Conservation (phyloP, 306 rosid genomes). For the Hippophae rhamnoides region DNA sequence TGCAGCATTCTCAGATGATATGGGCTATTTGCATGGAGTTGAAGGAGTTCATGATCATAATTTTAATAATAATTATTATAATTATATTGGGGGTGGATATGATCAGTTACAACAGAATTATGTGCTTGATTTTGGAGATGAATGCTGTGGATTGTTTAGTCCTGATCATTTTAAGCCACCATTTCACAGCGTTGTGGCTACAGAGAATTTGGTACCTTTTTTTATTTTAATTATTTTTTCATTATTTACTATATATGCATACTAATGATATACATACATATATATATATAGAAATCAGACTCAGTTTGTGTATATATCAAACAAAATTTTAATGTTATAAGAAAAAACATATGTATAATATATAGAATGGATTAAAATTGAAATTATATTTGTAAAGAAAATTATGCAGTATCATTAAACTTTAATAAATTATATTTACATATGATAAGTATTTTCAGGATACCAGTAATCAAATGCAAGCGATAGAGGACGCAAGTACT, state of each 20-base stretch:
- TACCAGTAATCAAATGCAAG: constrained; percentile 22
- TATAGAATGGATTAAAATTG: too few species aligned
- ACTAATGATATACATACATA: constrained; percentile 13
- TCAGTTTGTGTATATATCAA: too few species aligned
- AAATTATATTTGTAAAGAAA: too few species aligned
- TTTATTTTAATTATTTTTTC: neutral
- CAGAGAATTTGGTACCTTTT: constrained; percentile 35
- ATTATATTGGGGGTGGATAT: constrained; percentile 16
- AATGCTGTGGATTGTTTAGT: constrained; percentile 31
- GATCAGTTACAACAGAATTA: constrained; percentile 5
- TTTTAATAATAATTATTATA: too few species aligned
- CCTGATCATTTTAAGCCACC: constrained; percentile 28
- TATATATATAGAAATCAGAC: neutral
- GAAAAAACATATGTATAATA: too few species aligned
- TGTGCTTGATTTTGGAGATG: constrained; percentile 28
- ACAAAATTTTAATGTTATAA: too few species aligned
- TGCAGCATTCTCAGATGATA: constrained; percentile 19
- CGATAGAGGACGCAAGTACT: constrained; percentile 38
- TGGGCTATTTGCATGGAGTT: constrained; percentile 15
- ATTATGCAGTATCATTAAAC: too few species aligned
- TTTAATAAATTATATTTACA: too few species aligned
- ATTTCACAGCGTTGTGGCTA: constrained; percentile 13
- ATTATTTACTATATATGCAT: neutral
- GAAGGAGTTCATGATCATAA: constrained; percentile 6
- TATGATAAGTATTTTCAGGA: too few species aligned